phyloP scores from a whole-genome alignment of 2,329 filamentous ascomycete genomes.

The Pseudogymnoascus sp. region DNA sequence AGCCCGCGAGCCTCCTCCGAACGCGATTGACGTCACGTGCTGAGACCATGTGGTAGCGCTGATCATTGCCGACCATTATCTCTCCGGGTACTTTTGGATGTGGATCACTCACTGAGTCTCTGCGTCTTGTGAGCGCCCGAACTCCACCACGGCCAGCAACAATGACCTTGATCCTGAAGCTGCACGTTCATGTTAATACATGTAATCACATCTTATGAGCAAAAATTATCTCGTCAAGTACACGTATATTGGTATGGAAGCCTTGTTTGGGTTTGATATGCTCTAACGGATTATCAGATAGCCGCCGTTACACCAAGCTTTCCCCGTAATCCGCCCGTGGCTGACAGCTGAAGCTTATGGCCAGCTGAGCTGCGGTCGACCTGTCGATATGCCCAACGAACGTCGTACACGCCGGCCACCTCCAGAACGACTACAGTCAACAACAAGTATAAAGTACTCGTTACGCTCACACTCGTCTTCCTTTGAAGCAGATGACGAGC shows the following conservation, averaged over 20 bases:
- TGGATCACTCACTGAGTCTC: not conserved
- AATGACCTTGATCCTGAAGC: not conserved
- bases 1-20: slow-evolving; percentile 5
- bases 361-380: not conserved
- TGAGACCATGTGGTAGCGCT: not conserved
- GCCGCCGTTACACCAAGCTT: slow-evolving; percentile 7
- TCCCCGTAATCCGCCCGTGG: not conserved
- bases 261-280: not conserved
- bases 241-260: not conserved
- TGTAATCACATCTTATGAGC: not conserved
- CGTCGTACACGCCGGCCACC: slow-evolving; percentile 4
- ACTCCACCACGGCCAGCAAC: not conserved
- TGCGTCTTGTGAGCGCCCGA: not conserved
- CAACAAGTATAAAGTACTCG: slow-evolving; percentile 42
- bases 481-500: slow-evolving; percentile 64
- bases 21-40: slow-evolving; percentile 6
- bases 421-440: slow-evolving; percentile 17
- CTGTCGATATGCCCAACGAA: slow-evolving; percentile 4
- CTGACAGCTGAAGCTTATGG: slow-evolving; percentile 5
- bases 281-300: not conserved
- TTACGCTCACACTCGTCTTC: slow-evolving; percentile 51
- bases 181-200: slow-evolving; percentile 3
- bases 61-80: slow-evolving; percentile 2
- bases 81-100: slow-evolving; percentile 6
- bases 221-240: not conserved